phyloP scores from a whole-genome alignment of 179 eudicot species.

The Spinacia oleracea region DNA sequence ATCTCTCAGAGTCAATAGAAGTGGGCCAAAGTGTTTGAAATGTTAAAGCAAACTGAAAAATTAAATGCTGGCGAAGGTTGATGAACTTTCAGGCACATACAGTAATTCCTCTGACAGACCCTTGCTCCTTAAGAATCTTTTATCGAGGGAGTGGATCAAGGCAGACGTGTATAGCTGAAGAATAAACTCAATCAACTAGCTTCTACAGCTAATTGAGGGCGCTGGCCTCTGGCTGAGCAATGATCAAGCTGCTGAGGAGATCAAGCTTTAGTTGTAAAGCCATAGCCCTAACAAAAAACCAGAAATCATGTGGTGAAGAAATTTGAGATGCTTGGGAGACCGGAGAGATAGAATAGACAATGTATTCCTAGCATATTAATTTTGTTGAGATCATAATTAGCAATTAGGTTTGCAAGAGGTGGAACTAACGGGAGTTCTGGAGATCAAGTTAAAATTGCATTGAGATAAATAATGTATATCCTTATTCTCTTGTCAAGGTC shows the following conservation, averaged over 20 bases:
- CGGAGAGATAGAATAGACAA: neutral
- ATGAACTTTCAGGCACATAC: neutral
- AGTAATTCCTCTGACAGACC: neutral
- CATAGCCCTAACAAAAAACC: neutral
- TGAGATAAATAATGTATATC: neutral
- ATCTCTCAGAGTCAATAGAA: no score
- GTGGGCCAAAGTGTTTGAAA: no score
- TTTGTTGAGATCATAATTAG: conserved; percentile 1
- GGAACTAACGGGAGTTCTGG: neutral
- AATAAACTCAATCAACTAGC: neutral
- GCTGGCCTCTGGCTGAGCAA: neutral
- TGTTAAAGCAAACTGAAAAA: no score
- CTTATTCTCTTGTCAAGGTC: neutral
- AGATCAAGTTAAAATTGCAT: neutral
- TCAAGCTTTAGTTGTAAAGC: neutral
- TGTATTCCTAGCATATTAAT: neutral
- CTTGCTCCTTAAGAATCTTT: neutral
- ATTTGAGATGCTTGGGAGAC: neutral
- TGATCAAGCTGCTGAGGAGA: neutral
- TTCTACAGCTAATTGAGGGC: neutral
- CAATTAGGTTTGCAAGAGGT: neutral
- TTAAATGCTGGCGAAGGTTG: no score
- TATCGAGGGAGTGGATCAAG: neutral
- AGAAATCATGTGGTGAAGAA: neutral
- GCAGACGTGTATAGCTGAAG: neutral